Evolutionary conservation across 2,329 filamentous ascomycete species (phyloP).

Genomic region (Emydomyces testavorans): DNA sequence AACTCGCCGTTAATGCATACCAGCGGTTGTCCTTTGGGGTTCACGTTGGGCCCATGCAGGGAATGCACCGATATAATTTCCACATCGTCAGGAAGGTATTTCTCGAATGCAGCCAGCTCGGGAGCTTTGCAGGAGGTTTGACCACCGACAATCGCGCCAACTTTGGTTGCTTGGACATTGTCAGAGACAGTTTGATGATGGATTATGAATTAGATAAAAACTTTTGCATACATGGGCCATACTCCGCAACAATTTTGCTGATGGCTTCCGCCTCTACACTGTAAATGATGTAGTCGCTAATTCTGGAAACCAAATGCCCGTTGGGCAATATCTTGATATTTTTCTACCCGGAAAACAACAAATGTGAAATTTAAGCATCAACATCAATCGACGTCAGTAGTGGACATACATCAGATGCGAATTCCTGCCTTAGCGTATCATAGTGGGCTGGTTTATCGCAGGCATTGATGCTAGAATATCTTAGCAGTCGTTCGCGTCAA

Average conservation of each 20-base stretch:
- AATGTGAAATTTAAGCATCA: constrained; percentile 17
- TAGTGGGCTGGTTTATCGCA: constrained; percentile 89
- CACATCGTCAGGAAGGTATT: constrained; percentile 74
- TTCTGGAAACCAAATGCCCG: constrained; percentile 88
- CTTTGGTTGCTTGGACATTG: constrained; percentile 62
- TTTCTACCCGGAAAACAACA: constrained; percentile 48
- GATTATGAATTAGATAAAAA: constrained; percentile 15
- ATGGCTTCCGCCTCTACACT: constrained; percentile 92
- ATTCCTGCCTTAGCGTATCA: constrained; percentile 68
- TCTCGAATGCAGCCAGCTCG: constrained; percentile 86
- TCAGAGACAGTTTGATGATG: constrained; percentile 13
- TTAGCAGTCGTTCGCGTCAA: background rate
- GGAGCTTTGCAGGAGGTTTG: constrained; percentile 98
- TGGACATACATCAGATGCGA: constrained; percentile 68
- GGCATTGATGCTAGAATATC: constrained; percentile 63
- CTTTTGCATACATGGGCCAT: constrained; percentile 74
- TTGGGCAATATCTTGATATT: constrained; percentile 81
- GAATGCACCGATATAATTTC: constrained; percentile 95
- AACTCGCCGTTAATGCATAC: constrained; percentile 40
- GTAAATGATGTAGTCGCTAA: constrained; percentile 98
- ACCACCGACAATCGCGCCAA: constrained; percentile 88
- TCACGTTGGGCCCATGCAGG: constrained; percentile 82
- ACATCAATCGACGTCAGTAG: constrained; percentile 24
- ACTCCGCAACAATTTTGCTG: constrained; percentile 72
- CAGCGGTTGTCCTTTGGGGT: constrained; percentile 77